Conservation (phyloP, 2,329 filamentous ascomycete genomes). For the Talaromyces sp. region DNA sequence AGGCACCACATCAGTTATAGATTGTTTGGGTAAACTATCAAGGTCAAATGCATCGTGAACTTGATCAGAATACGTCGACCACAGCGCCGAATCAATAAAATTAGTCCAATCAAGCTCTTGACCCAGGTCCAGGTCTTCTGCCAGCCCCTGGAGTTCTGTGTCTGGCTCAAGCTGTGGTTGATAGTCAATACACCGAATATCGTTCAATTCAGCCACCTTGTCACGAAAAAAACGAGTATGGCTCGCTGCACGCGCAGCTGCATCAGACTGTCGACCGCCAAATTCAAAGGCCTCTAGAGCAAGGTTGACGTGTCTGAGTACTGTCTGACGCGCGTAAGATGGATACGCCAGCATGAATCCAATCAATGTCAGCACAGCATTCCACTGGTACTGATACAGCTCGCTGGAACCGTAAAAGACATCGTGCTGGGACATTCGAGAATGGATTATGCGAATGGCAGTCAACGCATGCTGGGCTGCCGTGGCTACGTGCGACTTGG, state of each 20-base stretch:
- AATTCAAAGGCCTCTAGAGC: not conserved
- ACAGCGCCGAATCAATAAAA: not conserved
- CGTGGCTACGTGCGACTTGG: constrained; percentile 14
- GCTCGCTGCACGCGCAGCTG: not conserved
- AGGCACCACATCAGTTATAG: not conserved
- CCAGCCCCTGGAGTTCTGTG: not conserved
- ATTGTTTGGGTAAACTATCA: not conserved
- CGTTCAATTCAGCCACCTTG: not conserved
- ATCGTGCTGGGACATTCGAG: constrained; percentile 11
- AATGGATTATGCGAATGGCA: constrained; percentile 11
- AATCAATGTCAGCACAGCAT: constrained; percentile 17
- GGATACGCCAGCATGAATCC: constrained; percentile 19
- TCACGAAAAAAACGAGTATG: not conserved
- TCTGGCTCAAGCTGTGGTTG: not conserved
- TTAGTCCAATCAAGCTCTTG: not conserved
- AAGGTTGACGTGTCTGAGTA: not conserved
- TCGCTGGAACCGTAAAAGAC: constrained; percentile 15
- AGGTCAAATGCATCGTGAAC: not conserved
- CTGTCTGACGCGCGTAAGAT: constrained; percentile 7
- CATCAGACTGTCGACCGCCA: not conserved
- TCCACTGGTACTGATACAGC: constrained; percentile 20
- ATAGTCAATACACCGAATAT: constrained; percentile 11
- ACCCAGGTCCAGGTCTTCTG: not conserved
- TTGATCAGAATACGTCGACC: not conserved
- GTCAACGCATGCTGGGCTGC: constrained; percentile 16